Evolutionary conservation across 192 early-diverging fungal species (phyloP).

Genomic region (Entomortierella beljakovae): DNA sequence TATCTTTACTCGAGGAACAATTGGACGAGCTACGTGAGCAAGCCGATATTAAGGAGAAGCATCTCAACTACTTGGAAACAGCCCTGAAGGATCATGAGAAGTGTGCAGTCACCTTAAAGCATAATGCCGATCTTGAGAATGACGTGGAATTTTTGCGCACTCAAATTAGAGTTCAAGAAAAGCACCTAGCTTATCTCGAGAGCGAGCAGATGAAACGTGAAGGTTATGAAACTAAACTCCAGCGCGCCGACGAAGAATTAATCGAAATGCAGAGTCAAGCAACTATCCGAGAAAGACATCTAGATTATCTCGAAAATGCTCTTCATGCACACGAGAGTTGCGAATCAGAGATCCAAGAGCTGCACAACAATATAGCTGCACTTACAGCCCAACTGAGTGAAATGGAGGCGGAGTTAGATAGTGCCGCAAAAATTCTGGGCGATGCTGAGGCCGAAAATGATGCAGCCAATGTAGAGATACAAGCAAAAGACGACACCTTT

Average conservation of each 20-base stretch:
- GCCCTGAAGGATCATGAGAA: too few relatives aligned
- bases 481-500: slow-evolving; percentile 4
- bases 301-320: slow-evolving; percentile 36
- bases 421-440: background rate
- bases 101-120: too few relatives aligned
- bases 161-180: slow-evolving; percentile 31
- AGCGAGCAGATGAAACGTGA: slow-evolving; percentile 21
- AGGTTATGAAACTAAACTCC: slow-evolving; percentile 1
- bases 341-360: slow-evolving; percentile 3
- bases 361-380: slow-evolving; percentile 1
- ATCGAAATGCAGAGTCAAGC: slow-evolving; percentile 29
- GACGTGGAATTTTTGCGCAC: slow-evolving; percentile 12
- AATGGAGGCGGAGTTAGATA: background rate
- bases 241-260: too few relatives aligned
- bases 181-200: slow-evolving; percentile 40
- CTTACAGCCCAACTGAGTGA: background rate
- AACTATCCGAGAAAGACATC: slow-evolving; percentile 31
- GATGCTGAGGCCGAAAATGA: slow-evolving; percentile 11
- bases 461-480: slow-evolving; percentile 9
- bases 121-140: too few relatives aligned
- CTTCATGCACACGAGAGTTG: slow-evolving; percentile 21
- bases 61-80: too few relatives aligned
- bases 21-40: too few relatives aligned
- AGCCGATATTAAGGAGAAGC: too few relatives aligned
- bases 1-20: slow-evolving; percentile 7